These are phyloP conservation scores for Lachnellula suecica DNA, from an alignment of 2,329 filamentous ascomycete genomes.

Conservation along the genomic window DNA sequence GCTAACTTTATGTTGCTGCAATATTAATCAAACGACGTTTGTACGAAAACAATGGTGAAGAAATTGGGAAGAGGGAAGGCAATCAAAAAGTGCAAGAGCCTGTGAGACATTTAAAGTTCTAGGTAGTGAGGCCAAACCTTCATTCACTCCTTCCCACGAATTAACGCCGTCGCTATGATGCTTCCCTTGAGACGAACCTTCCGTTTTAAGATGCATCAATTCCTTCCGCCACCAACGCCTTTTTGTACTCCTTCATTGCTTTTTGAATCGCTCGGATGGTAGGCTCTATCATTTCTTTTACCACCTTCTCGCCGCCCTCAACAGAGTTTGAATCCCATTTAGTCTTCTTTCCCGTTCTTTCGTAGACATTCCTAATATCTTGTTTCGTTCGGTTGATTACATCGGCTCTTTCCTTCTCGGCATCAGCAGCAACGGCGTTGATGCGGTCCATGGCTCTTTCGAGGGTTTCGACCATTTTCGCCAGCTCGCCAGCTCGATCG, in stretches of 20 bases:
- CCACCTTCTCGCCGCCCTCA: constrained; percentile 72
- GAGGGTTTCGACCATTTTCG: constrained; percentile 79
- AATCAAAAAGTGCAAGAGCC: constrained; percentile 1
- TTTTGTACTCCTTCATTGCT: constrained; percentile 70
- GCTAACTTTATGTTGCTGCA: constrained; percentile 1
- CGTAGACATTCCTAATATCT: constrained; percentile 68
- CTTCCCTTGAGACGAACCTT: not conserved
- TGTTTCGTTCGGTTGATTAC: constrained; percentile 65
- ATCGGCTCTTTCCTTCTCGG: constrained; percentile 71
- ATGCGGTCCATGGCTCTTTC: constrained; percentile 76
- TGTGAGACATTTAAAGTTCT: constrained; percentile 1
- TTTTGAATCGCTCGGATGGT: constrained; percentile 68
- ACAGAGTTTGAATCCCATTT: constrained; percentile 67
- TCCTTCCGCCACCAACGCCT: constrained; percentile 64
- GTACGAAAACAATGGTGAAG: constrained; percentile 1
- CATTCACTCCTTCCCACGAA: constrained; percentile 14
- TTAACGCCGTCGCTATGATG: constrained; percentile 30
- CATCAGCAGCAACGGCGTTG: constrained; percentile 74
- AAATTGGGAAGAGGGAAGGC: constrained; percentile 3
- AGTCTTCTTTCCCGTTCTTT: constrained; percentile 72
- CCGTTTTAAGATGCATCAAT: constrained; percentile 22
- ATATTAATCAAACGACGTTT: constrained; percentile 4
- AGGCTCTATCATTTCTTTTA: constrained; percentile 74
- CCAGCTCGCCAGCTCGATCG: constrained; percentile 76
- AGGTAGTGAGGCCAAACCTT: constrained; percentile 3